A percentile compares a stretch with the other conserved stretches of the same genome.
These are phyloP conservation scores for Tillandsia leiboldiana DNA, from an alignment of 176 grass and related monocot genomes.

Conservation along the genomic window DNA sequence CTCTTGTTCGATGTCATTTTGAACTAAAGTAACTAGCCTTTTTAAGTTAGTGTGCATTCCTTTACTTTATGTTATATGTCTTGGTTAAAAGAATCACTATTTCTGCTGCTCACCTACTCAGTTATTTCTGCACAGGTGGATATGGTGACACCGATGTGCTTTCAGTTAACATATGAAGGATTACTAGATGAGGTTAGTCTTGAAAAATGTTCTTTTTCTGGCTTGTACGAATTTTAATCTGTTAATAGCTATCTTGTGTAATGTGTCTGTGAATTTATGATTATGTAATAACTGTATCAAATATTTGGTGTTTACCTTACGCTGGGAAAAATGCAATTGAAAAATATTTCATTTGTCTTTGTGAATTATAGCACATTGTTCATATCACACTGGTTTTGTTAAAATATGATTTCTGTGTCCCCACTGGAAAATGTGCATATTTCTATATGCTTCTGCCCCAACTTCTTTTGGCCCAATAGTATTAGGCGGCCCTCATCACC, in stretches of 20 bases:
- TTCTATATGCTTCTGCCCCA: too few relatives aligned
- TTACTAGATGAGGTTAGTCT: constrained; percentile 78
- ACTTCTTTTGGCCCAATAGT: too few relatives aligned
- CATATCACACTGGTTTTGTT: too few relatives aligned
- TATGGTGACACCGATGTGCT: constrained; percentile 97
- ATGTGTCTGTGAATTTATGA: not conserved
- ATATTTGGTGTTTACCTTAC: too few relatives aligned
- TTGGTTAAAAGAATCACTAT: constrained; percentile 3
- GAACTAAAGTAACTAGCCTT: not conserved
- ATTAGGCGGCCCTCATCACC: too few relatives aligned
- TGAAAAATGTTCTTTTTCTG: not conserved
- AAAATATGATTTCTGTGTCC: too few relatives aligned
- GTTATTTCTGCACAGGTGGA: constrained; percentile 52
- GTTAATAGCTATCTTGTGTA: not conserved
- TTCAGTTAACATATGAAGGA: constrained; percentile 94
- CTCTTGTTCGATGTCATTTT: not conserved
- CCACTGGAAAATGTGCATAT: too few relatives aligned
- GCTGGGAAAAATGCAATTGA: too few relatives aligned
- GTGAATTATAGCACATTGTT: not conserved
- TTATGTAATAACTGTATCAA: too few relatives aligned
- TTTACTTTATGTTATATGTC: not conserved
- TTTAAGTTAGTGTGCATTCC: not conserved
- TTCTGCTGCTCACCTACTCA: not conserved
- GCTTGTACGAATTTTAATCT: constrained; percentile 3
- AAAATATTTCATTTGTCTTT: too few relatives aligned